Evolutionary conservation across 108 stramenopile species (phyloP).

Genomic region (Cyclotella atomus): DNA sequence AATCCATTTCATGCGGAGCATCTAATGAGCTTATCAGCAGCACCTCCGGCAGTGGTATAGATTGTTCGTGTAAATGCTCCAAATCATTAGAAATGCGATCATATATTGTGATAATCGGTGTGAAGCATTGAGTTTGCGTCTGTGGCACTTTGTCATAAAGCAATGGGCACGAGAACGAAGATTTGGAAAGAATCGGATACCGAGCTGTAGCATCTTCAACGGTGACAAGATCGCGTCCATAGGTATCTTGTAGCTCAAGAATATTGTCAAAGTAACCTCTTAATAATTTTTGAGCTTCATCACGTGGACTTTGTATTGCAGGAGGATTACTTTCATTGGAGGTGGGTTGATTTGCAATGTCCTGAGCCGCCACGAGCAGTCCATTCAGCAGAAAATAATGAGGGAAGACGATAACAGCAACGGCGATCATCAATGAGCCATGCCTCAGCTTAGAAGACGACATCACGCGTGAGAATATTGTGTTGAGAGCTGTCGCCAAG

Average conservation of each 20-base stretch:
- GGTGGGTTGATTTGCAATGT: background rate
- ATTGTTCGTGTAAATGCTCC: background rate
- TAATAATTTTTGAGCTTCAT: background rate
- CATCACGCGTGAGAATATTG: no score
- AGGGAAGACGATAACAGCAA: background rate
- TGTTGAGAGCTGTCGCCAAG: no score
- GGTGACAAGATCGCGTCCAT: background rate
- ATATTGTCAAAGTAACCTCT: background rate
- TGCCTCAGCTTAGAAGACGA: no score
- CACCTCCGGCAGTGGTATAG: constrained; percentile 5
- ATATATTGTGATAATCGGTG: constrained; percentile 32
- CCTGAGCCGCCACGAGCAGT: constrained; percentile 1
- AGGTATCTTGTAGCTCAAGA: background rate
- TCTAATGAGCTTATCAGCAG: constrained; percentile 21
- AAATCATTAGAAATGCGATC: constrained; percentile 22
- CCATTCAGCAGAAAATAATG: no score
- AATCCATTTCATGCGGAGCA: constrained; percentile 13
- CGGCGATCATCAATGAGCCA: no score
- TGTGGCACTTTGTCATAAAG: background rate
- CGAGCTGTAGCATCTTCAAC: constrained; percentile 12
- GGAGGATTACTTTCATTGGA: background rate
- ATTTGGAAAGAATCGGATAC: constrained; percentile 4
- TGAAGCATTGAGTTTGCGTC: constrained; percentile 25
- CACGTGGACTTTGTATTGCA: no score
- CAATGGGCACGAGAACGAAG: constrained; percentile 4